phyloP scores from a whole-genome alignment of 805 yeast species.

The Lachancea kluyveri region DNA sequence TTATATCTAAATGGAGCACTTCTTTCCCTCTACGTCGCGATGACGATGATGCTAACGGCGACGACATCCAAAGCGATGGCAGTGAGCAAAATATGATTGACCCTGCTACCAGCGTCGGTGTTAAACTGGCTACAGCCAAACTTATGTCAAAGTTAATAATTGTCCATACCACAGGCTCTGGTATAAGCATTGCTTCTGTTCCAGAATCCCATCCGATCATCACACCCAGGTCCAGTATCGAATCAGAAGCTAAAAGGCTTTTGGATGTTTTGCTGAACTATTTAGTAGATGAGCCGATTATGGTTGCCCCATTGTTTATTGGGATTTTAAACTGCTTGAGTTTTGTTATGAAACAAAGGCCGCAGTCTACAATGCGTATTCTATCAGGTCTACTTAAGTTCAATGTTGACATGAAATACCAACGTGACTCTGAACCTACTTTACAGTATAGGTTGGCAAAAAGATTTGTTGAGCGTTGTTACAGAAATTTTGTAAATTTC shows the following conservation, averaged over 20 bases:
- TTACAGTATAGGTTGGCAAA: conserved; percentile 45
- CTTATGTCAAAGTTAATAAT: conserved; percentile 56
- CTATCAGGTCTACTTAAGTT: conserved; percentile 54
- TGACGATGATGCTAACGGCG: too few species aligned
- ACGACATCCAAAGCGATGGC: too few species aligned
- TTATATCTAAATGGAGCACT: conserved; percentile 58
- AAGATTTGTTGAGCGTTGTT: conserved; percentile 57
- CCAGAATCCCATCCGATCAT: conserved; percentile 64
- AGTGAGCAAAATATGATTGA: conserved; percentile 35
- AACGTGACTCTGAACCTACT: conserved; percentile 34
- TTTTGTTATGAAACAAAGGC: conserved; percentile 59
- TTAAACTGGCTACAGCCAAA: conserved; percentile 65
- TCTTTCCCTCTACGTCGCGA: conserved; percentile 53
- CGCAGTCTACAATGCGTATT: conserved; percentile 50
- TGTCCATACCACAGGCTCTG: conserved; percentile 42
- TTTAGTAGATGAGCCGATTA: conserved; percentile 48
- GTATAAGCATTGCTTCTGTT: conserved; percentile 39
- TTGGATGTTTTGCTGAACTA: conserved; percentile 58
- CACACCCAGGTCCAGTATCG: conserved; percentile 41
- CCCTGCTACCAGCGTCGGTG: conserved; percentile 44
- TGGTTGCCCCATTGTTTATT: conserved; percentile 53
- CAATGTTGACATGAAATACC: conserved; percentile 52
- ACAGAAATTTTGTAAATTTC: conserved; percentile 40
- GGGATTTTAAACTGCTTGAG: conserved; percentile 63
- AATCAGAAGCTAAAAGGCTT: conserved; percentile 64